Conservation (phyloP, 1,284 basidiomycete species). For the Athelia sp. region DNA sequence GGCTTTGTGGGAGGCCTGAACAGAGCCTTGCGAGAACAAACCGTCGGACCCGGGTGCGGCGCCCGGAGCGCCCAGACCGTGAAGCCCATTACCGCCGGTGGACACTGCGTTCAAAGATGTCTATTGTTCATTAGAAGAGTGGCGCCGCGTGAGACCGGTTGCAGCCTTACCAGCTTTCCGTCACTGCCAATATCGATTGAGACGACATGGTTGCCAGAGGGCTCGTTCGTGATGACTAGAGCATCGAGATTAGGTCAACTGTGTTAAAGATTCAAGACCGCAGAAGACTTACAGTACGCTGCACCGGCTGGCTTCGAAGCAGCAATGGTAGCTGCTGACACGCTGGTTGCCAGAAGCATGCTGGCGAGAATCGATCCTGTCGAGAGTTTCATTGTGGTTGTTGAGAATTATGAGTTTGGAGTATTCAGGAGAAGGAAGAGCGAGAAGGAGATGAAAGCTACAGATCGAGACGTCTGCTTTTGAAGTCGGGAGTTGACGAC, state of each 20-base stretch:
- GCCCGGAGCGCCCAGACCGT: conserved; percentile 27
- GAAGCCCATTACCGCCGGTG: conserved; percentile 35
- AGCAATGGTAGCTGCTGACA: conserved; percentile 15
- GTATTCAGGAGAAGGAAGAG: no score
- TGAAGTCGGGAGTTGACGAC: no score
- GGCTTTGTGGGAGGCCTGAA: conserved; percentile 35
- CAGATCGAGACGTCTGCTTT: no score
- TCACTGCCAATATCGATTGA: conserved; percentile 21
- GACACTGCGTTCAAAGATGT: conserved; percentile 27
- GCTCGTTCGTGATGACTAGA: conserved; percentile 31
- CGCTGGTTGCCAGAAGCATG: conserved; percentile 15
- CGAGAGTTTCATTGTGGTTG: no score
- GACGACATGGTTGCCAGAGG: conserved; percentile 25
- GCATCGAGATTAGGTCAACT: background rate
- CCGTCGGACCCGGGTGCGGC: conserved; percentile 30
- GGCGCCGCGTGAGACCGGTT: background rate
- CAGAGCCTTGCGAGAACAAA: conserved; percentile 41
- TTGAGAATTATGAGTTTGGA: no score
- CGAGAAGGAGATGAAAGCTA: no score
- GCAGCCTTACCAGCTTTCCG: conserved; percentile 22
- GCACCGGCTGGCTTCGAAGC: conserved; percentile 11
- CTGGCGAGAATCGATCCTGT: conserved; percentile 4
- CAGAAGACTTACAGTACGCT: conserved; percentile 17
- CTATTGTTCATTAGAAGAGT: conserved; percentile 10
- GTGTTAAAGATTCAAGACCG: background rate